A percentile compares a stretch with the other conserved stretches of the same genome.
These are phyloP conservation scores for Bruguiera sexangula DNA, from an alignment of 345 rosid genomes.

Conservation along the genomic window DNA sequence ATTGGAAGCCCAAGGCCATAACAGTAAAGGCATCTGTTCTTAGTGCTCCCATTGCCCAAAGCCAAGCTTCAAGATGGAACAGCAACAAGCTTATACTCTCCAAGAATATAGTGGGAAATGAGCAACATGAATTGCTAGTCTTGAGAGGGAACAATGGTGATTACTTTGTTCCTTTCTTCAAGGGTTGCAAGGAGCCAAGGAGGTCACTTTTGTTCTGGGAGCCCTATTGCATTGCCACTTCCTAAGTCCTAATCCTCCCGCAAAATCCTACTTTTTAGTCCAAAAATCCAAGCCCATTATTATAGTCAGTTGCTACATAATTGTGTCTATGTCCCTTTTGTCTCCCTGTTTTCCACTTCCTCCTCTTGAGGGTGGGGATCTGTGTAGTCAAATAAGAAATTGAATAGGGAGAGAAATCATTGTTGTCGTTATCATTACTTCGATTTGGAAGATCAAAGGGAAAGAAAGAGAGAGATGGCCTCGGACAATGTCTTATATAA, in stretches of 20 bases:
- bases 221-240: conserved; percentile 76
- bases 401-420: conserved; percentile 17
- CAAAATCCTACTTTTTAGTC: background rate
- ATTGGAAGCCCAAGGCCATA: conserved; percentile 50
- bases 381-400: conserved; percentile 40
- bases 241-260: conserved; percentile 25
- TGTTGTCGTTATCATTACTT: background rate
- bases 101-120: conserved; percentile 19
- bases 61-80: conserved; percentile 4
- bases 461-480: conserved; percentile 13
- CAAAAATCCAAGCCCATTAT: background rate
- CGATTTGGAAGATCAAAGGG: conserved; percentile 23
- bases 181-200: conserved; percentile 68
- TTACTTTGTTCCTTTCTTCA: conserved; percentile 34
- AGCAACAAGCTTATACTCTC: conserved; percentile 17
- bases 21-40: background rate
- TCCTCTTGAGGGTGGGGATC: conserved; percentile 19
- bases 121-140: conserved; percentile 21
- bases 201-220: conserved; percentile 64
- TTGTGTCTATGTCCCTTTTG: conserved; percentile 7
- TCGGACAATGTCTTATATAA: background rate
- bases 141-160: conserved; percentile 33
- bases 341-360: conserved; percentile 31
- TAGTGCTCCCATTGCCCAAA: conserved; percentile 14
- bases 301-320: conserved; percentile 5